These are phyloP conservation scores for Claviceps sp. DNA, from an alignment of 2,329 filamentous ascomycete species.

Conservation along the genomic window DNA sequence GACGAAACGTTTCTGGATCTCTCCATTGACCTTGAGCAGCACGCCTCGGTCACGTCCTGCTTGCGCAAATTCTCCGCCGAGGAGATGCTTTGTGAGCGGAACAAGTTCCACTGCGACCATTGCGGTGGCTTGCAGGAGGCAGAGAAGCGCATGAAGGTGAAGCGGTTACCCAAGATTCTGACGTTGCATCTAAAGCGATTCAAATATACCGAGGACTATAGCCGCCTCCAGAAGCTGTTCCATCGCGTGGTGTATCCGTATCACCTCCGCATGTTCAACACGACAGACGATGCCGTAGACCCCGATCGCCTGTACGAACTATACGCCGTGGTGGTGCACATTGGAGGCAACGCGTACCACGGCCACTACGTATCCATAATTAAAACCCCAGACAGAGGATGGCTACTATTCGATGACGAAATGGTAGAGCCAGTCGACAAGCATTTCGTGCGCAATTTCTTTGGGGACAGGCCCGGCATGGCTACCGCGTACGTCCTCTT, in stretches of 20 bases:
- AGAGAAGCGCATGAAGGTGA: conserved; percentile 99
- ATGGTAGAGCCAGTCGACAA: conserved; percentile 98
- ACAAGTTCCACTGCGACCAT: conserved; percentile 98
- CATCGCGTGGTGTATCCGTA: conserved; percentile 96
- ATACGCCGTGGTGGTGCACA: conserved; percentile 94
- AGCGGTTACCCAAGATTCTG: conserved; percentile 79
- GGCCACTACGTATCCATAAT: conserved; percentile 97
- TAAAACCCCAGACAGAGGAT: conserved; percentile 91
- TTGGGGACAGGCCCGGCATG: conserved; percentile 80
- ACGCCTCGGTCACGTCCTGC: conserved; percentile 92
- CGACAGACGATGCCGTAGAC: conserved; percentile 87
- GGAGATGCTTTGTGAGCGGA: conserved; percentile 95
- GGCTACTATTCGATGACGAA: conserved; percentile 95
- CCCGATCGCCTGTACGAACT: conserved; percentile 90
- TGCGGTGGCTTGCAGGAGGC: conserved; percentile 94
- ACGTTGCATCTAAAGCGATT: conserved; percentile 92
- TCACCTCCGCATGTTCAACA: conserved; percentile 92
- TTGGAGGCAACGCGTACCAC: conserved; percentile 91
- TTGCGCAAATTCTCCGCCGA: conserved; percentile 92
- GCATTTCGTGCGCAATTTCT: conserved; percentile 91
- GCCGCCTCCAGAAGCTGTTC: conserved; percentile 87
- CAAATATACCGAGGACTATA: conserved; percentile 95
- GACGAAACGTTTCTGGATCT: conserved; percentile 94
- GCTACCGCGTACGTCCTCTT: conserved; percentile 96
- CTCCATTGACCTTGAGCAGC: conserved; percentile 88